Percentiles rank a stretch among this genome's conserved stretches.
phyloP scores from a whole-genome alignment of 352 stramenopile species.

The Blastocystis hominis region DNA sequence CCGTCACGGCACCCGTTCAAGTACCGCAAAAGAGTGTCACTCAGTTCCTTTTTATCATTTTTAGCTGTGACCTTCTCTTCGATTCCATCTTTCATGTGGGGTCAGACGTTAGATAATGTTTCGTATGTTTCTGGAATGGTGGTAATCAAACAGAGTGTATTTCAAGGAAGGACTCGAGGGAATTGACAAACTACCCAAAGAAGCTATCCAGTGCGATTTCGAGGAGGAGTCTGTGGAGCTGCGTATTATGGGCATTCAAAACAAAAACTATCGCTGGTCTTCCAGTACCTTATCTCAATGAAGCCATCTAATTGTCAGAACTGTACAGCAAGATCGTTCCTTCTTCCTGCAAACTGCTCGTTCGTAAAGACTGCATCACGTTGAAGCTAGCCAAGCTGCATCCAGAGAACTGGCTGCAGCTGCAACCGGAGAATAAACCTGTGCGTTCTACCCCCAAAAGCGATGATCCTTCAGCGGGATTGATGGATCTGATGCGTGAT shows the following conservation, averaged over 20 bases:
- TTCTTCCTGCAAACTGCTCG: background rate
- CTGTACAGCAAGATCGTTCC: background rate
- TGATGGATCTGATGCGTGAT: conserved; percentile 14
- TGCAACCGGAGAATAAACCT: background rate
- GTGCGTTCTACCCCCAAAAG: background rate
- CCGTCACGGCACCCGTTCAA: background rate
- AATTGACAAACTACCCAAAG: background rate
- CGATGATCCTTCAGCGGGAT: background rate
- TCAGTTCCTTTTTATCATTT: background rate
- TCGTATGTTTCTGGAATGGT: background rate
- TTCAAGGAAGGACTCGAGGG: background rate
- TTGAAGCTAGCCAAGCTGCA: background rate
- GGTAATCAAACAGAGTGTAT: background rate
- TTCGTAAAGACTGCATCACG: background rate
- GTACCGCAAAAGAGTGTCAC: background rate
- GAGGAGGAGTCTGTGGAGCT: background rate
- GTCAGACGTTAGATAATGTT: background rate
- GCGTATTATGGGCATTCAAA: background rate
- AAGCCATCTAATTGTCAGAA: background rate
- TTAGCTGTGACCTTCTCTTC: background rate
- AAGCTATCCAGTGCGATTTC: background rate
- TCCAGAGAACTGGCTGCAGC: background rate
- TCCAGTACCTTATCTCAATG: background rate
- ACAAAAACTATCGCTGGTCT: background rate
- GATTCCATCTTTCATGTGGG: background rate